These are phyloP conservation scores for Parachlorella kessleri DNA, from an alignment of 139 green algal genomes.

Conservation along the genomic window DNA sequence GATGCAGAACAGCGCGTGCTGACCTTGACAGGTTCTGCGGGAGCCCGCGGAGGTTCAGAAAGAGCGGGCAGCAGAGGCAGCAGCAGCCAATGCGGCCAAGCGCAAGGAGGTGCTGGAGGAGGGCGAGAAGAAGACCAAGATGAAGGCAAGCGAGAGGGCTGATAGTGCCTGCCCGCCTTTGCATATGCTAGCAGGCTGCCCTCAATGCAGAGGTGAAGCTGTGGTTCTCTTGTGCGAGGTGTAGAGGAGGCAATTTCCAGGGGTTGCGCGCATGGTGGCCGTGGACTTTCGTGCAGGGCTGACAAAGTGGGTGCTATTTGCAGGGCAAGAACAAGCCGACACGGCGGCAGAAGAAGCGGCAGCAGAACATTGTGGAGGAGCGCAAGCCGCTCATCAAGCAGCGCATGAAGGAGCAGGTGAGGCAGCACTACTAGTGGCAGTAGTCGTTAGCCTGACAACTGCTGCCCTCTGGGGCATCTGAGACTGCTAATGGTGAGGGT, in stretches of 20 bases:
- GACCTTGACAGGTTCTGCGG: slow-evolving; percentile 56
- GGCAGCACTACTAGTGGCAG: background rate
- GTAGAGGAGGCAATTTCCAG: no score
- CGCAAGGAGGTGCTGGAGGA: slow-evolving; percentile 43
- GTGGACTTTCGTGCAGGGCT: background rate
- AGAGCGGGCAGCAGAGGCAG: slow-evolving; percentile 44
- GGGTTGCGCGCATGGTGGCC: background rate
- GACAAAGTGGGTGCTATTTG: background rate
- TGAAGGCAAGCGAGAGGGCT: slow-evolving; percentile 61
- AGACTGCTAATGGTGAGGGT: no score
- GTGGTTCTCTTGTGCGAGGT: background rate
- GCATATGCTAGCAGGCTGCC: background rate
- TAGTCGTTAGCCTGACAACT: background rate
- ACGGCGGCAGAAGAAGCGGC: slow-evolving; percentile 83
- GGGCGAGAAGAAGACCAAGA: slow-evolving; percentile 72
- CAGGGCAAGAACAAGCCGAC: slow-evolving; percentile 90
- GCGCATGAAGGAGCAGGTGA: slow-evolving; percentile 38
- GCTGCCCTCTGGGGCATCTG: background rate
- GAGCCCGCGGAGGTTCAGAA: slow-evolving; percentile 80
- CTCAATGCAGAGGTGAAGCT: background rate
- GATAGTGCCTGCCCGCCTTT: background rate
- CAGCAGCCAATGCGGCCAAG: slow-evolving; percentile 41
- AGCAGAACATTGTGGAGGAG: slow-evolving; percentile 92
- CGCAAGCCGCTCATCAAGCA: slow-evolving; percentile 33
- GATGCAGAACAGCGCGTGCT: no score